Base-by-base conservation (phyloP, 805 yeast species). In the Starmerella davenportii region DNA sequence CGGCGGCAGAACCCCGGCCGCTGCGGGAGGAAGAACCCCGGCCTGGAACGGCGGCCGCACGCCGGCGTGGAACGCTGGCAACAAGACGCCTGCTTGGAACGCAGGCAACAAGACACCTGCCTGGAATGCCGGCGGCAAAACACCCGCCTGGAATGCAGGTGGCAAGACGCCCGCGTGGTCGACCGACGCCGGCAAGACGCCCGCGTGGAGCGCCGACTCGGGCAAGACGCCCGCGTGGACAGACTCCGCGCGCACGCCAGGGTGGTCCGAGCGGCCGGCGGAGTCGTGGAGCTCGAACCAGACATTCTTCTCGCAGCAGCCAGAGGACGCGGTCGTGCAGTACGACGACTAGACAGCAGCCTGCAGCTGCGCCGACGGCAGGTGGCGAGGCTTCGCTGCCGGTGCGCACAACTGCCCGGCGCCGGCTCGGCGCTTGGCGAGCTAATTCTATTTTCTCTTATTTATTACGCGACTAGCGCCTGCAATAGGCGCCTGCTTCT, bases 131-230 rank as follows among this genome's bases (percentile, higher is more conserved):
- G 57, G 67, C 4, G 58, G 60, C 18, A 55, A 54, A 35, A 64
- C 69, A 1, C 69, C 71, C 1, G 67, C 70, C 1, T 63, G 66
- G 63, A 49, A 54, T 40, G 57, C 57, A 37, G 58, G 57, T 34
- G n/a, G n/a, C n/a, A n/a, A n/a, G n/a, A n/a, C n/a, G n/a, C n/a
- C n/a, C n/a, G 67, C 67, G 18, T 61, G 64, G 24, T 60, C 65
- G 18, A 65, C 74, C 45, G 57, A 63, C 3, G 58, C 45, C 18
- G 56, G 50, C 35, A 37, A 47, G 41, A 41, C 43, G 38, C 39
- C 54, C 38, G 45, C 53, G 46, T 41, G 53, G 55, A 33, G 42
- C 8, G 37, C 58, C 53, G 43, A 55, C 54, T 55, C 32, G 38
- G 52, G 34, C 29, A 36, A 36, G 34, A 42, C 45, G 24, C 45